Percentiles rank a stretch among this genome's conserved stretches.
These are phyloP conservation scores for Cephaloascus fragrans DNA, from an alignment of 805 yeast genomes.

Conservation along the genomic window DNA sequence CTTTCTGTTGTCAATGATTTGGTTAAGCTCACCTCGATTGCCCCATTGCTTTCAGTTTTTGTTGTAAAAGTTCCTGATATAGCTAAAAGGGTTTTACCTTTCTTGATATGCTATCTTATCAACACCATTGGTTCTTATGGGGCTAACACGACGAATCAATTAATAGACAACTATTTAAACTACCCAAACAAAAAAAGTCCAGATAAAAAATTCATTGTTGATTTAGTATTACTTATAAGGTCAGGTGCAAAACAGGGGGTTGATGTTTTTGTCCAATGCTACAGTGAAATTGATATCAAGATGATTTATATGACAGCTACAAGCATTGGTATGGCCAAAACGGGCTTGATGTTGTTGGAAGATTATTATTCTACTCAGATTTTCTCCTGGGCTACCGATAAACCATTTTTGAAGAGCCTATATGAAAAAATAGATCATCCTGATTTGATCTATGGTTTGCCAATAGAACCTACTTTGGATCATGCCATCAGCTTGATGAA, in stretches of 20 bases:
- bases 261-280: constrained; percentile 16
- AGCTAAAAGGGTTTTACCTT: constrained; percentile 13
- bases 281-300: constrained; percentile 16
- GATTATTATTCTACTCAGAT: constrained; percentile 18
- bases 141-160: neutral
- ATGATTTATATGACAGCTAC: constrained; percentile 20
- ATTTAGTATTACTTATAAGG: constrained; percentile 24
- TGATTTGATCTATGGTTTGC: constrained; percentile 60
- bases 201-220: constrained; percentile 11
- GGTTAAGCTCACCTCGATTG: constrained; percentile 11
- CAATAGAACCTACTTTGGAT: constrained; percentile 42
- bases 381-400: constrained; percentile 7
- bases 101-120: constrained; percentile 15
- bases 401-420: constrained; percentile 17
- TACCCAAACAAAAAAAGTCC: constrained; percentile 5
- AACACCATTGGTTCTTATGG: constrained; percentile 7
- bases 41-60: constrained; percentile 16
- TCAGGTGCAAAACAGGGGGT: constrained; percentile 23
- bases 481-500: constrained; percentile 37
- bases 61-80: constrained; percentile 7
- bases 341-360: constrained; percentile 40
- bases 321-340: constrained; percentile 20
- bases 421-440: constrained; percentile 48
- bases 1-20: constrained; percentile 15
- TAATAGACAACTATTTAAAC: constrained; percentile 13